Percentiles rank a stretch among this genome's conserved stretches.
These are phyloP conservation scores for Parathielavia appendiculata DNA, from an alignment of 495 filamentous ascomycete genomes.

Conservation along the genomic window DNA sequence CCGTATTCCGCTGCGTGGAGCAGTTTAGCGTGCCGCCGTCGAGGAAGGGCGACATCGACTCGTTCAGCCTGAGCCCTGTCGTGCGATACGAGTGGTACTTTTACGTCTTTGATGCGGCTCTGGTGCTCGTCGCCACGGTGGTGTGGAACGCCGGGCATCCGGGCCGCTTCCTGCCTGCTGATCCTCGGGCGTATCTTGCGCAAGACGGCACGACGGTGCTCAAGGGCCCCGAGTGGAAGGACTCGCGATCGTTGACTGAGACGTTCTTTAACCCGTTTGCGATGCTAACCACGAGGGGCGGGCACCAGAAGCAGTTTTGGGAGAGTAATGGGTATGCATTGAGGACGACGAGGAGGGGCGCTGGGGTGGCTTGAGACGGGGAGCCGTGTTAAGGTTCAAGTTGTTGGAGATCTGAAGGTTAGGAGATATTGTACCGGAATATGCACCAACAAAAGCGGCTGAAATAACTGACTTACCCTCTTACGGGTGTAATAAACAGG, in stretches of 20 bases:
- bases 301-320: neutral
- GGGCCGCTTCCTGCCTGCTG: neutral
- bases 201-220: neutral
- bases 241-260: neutral
- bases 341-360: neutral
- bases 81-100: conserved; percentile 4
- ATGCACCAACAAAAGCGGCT: too few species aligned
- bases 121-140: neutral
- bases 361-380: neutral
- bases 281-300: neutral
- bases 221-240: neutral
- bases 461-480: too few species aligned
- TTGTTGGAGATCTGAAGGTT: too few species aligned
- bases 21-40: neutral
- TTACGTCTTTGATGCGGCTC: neutral
- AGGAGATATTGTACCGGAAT: too few species aligned
- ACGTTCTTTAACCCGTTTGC: neutral
- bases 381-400: too few species aligned
- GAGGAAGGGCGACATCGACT: neutral
- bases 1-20: neutral
- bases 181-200: neutral
- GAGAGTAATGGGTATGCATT: neutral
- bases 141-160: neutral
- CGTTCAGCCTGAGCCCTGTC: neutral
- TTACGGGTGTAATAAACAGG: too few species aligned